Base-by-base conservation (phyloP, 2,329 filamentous ascomycete genomes). In the Diaporthe nobilis region DNA sequence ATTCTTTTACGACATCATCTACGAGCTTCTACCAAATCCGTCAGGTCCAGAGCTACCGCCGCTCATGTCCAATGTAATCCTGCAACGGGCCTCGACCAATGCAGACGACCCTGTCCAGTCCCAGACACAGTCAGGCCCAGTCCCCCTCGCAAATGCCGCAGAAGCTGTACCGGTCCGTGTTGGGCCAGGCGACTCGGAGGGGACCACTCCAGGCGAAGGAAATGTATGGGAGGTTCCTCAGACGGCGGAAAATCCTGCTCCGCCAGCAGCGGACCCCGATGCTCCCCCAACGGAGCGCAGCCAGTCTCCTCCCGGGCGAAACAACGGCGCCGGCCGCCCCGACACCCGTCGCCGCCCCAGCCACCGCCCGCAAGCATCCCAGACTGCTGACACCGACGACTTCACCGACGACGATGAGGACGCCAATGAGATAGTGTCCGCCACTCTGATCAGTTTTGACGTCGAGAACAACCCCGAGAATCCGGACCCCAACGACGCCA, bases 401-500 rank as follows among this genome's bases (percentile, higher is more conserved):
- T 90, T 88, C 75, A 87, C 84, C 15, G 89, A 86, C 17, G 90
- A 91, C 63, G 90, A 91, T 72, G 89, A 91, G 67, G 90, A 90
- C 22, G 84, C 88, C 51, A 78, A 79, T 20, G 90, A 90, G 65
- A 85, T 87, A 65, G 83, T 91, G 34, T 90, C 87, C 73, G 87
- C 89, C 1, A 91, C 90, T 0, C 82, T 92, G 7, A 91, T 92
- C 71, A 91, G 89, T 77, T 91, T 92, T 74, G 90, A 92, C 74
- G 89, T 92, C 39, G 90, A 92, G 77, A 88, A 90, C 0, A 88
- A 86, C 4, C 90, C 91, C 63, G 84, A 88, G 0, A 86, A 85
- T 4, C 88, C 70, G 2, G 74, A 73, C 25, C 76, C 76, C 53
- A 72, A 76, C 31, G 73, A 77, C 49, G 57, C 39, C 39, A 77